Evolutionary conservation across 306 rosid genomes (phyloP), one percentile per base, ranked within the genome.

Genomic region (Acacia confusa): DNA sequence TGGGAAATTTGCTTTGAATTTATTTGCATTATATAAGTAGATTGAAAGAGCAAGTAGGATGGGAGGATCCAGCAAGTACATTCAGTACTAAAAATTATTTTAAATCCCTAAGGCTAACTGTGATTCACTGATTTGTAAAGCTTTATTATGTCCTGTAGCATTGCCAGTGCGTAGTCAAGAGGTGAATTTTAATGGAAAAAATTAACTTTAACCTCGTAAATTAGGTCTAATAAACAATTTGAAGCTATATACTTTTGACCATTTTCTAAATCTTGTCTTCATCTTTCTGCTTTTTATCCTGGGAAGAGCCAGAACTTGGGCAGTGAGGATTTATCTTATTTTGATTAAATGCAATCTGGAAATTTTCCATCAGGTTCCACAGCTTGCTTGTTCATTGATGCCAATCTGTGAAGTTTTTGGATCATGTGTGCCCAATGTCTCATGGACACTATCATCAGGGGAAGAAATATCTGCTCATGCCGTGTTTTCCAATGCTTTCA

Each of bases 361-460:
- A 84, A 83, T 83, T 72, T 82, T 41, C 19, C 82, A 60, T 65
- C 85, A 96, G 99, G 97, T 91, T 78, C 99, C 99, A 40, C 99
- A 93, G 82, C 99, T 95, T 68, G 98, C 97, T 22, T 93, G 98
- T 85, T 92, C 97, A 20, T 81, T 95, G 88, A 95, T 95, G 99
- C 98, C 99, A 57, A 93, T 95, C 82, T 95, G 99, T 81, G 99
- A 95, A 88, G 97, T 95, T 80, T 95, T 93, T 53, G 99, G 99
- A 45, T 95, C 99, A 66, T 95, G 97, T 85, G 88, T 90, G 78
- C 98, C 99, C 2, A 88, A 89, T 81, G 79, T 88, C 84, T 83
- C 95, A n/a, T 91, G 97, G 97, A 85, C 74, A 11, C 83, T 88
- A 48, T 50, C 90, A 82, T 81, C 94, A 8, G 94, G 97, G 85